Conservation (phyloP, 345 rosid species). For the Citrus maxima region DNA sequence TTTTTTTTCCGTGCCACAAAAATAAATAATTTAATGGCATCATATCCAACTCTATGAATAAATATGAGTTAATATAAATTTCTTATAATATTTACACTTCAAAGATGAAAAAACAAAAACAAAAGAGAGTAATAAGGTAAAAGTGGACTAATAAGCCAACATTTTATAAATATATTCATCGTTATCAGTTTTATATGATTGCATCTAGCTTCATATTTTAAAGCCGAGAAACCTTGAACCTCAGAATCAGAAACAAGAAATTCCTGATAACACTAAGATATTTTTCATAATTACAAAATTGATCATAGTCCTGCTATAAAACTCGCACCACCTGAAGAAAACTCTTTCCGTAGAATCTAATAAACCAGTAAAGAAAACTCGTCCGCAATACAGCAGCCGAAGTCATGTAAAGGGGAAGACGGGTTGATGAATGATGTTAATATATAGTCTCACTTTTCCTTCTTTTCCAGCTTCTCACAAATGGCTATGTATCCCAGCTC, state of each 20-base stretch:
- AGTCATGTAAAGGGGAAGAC: conserved; percentile 14
- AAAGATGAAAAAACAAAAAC: no score
- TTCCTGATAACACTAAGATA: conserved; percentile 9
- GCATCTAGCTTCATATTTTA: conserved; percentile 15
- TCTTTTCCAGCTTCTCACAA: not conserved
- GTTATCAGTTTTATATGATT: not conserved
- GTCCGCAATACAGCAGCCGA: not conserved
- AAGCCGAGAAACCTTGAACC: conserved; percentile 16
- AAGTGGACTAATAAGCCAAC: not conserved
- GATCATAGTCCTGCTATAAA: conserved; percentile 23
- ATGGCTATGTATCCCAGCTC: not conserved
- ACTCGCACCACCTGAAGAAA: conserved; percentile 5
- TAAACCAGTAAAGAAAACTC: conserved; percentile 7
- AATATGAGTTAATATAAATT: no score
- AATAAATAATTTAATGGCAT: no score
- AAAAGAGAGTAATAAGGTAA: no score
- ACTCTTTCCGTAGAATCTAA: conserved; percentile 14
- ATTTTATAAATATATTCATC: conserved; percentile 8
- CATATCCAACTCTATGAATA: no score
- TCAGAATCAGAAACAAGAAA: conserved; percentile 15
- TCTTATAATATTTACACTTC: no score
- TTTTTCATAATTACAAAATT: conserved; percentile 35
- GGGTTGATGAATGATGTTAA: conserved; percentile 7
- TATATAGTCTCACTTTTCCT: conserved; percentile 3
- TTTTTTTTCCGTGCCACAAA: not conserved